These are phyloP conservation scores for Saccharomycopsis guyanensis DNA, from an alignment of 805 yeast species.

Conservation along the genomic window DNA sequence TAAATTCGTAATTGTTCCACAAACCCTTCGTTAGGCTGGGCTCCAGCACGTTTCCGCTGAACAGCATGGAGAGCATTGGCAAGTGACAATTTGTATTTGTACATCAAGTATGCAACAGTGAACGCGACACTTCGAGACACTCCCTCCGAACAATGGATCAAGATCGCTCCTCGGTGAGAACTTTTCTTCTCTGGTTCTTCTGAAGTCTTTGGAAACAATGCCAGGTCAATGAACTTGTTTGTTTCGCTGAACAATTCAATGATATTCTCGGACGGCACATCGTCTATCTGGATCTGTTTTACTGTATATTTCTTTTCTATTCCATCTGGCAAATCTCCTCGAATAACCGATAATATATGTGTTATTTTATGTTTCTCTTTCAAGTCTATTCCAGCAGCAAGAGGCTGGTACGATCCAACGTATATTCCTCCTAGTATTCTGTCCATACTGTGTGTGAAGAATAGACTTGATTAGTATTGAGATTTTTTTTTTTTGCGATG, in stretches of 20 bases:
- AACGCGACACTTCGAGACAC: constrained; percentile 86
- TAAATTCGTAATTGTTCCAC: constrained; percentile 62
- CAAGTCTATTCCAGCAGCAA: constrained; percentile 46
- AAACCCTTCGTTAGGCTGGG: constrained; percentile 71
- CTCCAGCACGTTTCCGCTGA: constrained; percentile 49
- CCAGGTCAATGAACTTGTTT: constrained; percentile 58
- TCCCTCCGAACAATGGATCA: constrained; percentile 85
- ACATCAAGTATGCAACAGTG: constrained; percentile 84
- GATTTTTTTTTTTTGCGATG: background rate
- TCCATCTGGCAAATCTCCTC: constrained; percentile 50
- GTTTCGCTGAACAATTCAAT: constrained; percentile 53
- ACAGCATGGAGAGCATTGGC: constrained; percentile 70
- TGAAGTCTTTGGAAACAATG: constrained; percentile 34
- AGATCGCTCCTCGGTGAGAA: constrained; percentile 38
- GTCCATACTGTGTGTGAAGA: constrained; percentile 26
- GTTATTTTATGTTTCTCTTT: constrained; percentile 48
- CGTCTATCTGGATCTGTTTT: constrained; percentile 64
- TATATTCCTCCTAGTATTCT: constrained; percentile 76
- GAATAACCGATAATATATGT: constrained; percentile 64
- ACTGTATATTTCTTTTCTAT: constrained; percentile 42
- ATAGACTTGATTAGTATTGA: no score
- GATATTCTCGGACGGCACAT: constrained; percentile 60
- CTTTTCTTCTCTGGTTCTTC: constrained; percentile 21
- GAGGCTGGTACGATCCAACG: constrained; percentile 65
- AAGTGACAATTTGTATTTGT: constrained; percentile 50